Evolutionary conservation across 768 basidiomycete species (phyloP).

Genomic region (Kwoniella sp.): DNA sequence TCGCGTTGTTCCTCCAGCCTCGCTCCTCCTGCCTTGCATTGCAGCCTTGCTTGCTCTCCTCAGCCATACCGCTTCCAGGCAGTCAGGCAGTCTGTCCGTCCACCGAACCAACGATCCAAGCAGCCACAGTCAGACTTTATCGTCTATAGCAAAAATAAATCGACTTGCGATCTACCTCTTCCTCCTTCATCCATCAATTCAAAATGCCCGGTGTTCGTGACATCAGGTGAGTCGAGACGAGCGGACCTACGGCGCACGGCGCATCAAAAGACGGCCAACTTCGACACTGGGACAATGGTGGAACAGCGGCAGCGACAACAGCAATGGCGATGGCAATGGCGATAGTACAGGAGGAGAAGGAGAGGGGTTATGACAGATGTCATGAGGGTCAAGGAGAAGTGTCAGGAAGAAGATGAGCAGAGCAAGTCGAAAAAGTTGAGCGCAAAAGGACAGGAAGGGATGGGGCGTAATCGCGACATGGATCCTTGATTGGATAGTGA

Average conservation of each 20-base stretch:
- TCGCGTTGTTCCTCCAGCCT: neutral
- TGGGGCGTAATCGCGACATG: too few species aligned
- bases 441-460: neutral
- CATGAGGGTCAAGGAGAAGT: too few species aligned
- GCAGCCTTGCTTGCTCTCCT: neutral
- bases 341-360: neutral
- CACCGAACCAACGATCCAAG: neutral
- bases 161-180: neutral
- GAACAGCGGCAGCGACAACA: neutral
- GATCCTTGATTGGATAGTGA: too few species aligned
- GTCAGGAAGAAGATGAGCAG: too few species aligned
- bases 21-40: neutral
- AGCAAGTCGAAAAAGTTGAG: neutral
- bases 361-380: too few species aligned
- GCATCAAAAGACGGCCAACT: neutral
- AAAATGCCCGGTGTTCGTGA: slow-evolving; percentile 62
- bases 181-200: slow-evolving; percentile 40
- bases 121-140: neutral
- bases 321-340: neutral
- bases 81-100: neutral
- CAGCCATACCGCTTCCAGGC: neutral
- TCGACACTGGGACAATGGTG: slow-evolving; percentile 1
- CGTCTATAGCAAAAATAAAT: slow-evolving; percentile 1
- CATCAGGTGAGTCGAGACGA: slow-evolving; percentile 56
- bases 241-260: too few species aligned